Percentiles rank a stretch among this genome's conserved stretches.
These are phyloP conservation scores for Agapanthus africanus DNA, from an alignment of 106 monocot genomes.

Conservation along the genomic window DNA sequence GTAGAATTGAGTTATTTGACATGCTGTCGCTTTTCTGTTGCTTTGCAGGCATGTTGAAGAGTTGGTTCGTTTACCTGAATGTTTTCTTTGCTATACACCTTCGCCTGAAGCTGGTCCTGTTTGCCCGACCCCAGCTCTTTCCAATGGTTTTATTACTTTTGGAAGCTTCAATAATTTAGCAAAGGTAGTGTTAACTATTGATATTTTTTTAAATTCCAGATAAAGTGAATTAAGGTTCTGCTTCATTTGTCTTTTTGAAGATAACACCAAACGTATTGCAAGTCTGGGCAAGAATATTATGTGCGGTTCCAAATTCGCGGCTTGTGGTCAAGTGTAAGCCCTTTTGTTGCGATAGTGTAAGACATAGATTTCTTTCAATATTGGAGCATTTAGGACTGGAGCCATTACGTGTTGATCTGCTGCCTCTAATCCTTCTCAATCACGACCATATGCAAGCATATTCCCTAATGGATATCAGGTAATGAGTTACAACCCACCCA, in stretches of 20 bases:
- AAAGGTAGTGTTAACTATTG: conserved; percentile 43
- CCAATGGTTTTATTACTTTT: conserved; percentile 94
- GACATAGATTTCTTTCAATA: conserved; percentile 80
- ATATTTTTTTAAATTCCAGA: not conserved
- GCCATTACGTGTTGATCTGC: conserved; percentile 79
- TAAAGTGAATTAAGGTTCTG: not conserved
- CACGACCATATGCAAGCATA: conserved; percentile 99
- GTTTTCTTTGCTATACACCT: conserved; percentile 95
- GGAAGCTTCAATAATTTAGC: conserved; percentile 99
- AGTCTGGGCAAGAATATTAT: conserved; percentile 93
- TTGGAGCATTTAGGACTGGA: conserved; percentile 87
- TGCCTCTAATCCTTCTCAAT: conserved; percentile 91
- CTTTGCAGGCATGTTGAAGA: conserved; percentile 87
- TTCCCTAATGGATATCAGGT: conserved; percentile 99
- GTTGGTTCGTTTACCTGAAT: conserved; percentile 73
- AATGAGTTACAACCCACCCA: too few relatives aligned
- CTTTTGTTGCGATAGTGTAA: conserved; percentile 89
- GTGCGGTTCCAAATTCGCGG: conserved; percentile 90
- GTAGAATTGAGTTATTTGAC: not conserved
- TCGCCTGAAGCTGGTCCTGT: conserved; percentile 95
- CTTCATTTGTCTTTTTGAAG: conserved; percentile 28
- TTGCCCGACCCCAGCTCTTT: conserved; percentile 61
- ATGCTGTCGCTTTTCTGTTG: conserved; percentile 9
- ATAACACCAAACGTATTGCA: conserved; percentile 93
- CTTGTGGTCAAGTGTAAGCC: conserved; percentile 97